Percentiles rank a stretch among this genome's conserved stretches.
Evolutionary conservation across 768 basidiomycete genomes (phyloP).

Genomic region (Termitomyces sp.): DNA sequence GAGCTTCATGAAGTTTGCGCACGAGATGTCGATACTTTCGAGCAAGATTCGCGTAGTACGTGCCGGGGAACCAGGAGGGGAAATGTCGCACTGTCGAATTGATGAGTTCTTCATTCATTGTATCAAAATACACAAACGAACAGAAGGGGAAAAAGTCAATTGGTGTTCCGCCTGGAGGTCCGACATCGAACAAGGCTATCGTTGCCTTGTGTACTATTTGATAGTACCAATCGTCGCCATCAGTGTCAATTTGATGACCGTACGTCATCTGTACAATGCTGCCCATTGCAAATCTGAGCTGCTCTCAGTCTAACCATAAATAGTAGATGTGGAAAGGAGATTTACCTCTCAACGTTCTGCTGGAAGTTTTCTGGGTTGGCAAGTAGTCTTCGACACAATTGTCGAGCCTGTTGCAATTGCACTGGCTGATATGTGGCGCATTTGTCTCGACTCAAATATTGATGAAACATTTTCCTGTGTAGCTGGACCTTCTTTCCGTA

Average conservation of each 20-base stretch:
- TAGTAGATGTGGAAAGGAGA: background rate
- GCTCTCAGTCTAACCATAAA: background rate
- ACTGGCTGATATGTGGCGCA: slow-evolving; percentile 6
- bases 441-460: slow-evolving; percentile 7
- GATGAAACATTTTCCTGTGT: slow-evolving; percentile 14
- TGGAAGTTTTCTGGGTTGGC: background rate
- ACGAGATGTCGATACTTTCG: slow-evolving; percentile 4
- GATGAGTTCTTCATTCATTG: background rate
- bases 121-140: background rate
- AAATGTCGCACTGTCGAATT: slow-evolving; percentile 12
- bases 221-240: slow-evolving; percentile 17
- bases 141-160: slow-evolving; percentile 1
- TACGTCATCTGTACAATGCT: slow-evolving; percentile 19
- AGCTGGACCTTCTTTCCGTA: slow-evolving; percentile 10
- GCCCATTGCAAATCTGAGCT: slow-evolving; percentile 13
- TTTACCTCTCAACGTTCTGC: background rate
- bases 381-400: background rate
- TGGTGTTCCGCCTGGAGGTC: slow-evolving; percentile 9
- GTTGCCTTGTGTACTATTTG: slow-evolving; percentile 8
- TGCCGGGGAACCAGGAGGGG: slow-evolving; percentile 19
- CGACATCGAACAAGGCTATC: slow-evolving; percentile 2
- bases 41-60: slow-evolving; percentile 12
- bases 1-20: slow-evolving; percentile 3
- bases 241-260: slow-evolving; percentile 15
- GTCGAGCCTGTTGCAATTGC: background rate